Evolutionary conservation across 495 filamentous ascomycete genomes (phyloP), one percentile per base, ranked within the genome.

Genomic region (Neurospora sublineolata): DNA sequence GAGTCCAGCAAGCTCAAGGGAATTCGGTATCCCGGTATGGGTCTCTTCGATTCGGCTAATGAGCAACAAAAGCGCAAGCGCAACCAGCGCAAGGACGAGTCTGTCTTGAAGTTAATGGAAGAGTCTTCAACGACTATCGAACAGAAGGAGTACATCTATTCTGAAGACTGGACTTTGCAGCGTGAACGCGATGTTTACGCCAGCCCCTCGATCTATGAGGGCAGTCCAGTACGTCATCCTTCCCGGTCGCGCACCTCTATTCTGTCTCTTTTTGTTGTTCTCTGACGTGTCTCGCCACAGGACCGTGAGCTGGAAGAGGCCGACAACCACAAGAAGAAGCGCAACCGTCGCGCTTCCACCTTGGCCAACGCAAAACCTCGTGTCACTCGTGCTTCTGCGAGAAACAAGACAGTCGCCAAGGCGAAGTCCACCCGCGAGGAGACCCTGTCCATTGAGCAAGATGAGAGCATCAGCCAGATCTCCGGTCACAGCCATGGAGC

Each of bases 41-140:
- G 90, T 69, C 80, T 94, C 23, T 97, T 96, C 76, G 94, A 97
- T 77, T 90, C 93, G 12, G 94, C 94, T 9, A 92, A 88, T 1
- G 84, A 88, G 69, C 87, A 91, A 67, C 91, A 91, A 84, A 90
- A 90, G 76, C 88, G 91, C 42, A 92, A 87, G 81, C 88, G 94
- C 46, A 97, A 97, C 76, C 94, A 97, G 79, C 91, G 91, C 73
- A 97, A 97, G 76, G 90, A 92, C 70, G 84, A 83, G 14, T 90
- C 86, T 8, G 87, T 92, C 27, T 73, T 97, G 30, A 86, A 85
- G 77, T 85, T 86, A 74, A 92, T 97, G 84, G 86, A 93, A 74
- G 77, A 82, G 38, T 89, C 89, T 20, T 94, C 93, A 0, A 77
- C 78, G 27, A 81, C 83, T 6, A 89, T 94, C n/a, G 88, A 90